Evolutionary conservation across 306 rosid species (phyloP).

Genomic region (Vigna reflexopilosa): DNA sequence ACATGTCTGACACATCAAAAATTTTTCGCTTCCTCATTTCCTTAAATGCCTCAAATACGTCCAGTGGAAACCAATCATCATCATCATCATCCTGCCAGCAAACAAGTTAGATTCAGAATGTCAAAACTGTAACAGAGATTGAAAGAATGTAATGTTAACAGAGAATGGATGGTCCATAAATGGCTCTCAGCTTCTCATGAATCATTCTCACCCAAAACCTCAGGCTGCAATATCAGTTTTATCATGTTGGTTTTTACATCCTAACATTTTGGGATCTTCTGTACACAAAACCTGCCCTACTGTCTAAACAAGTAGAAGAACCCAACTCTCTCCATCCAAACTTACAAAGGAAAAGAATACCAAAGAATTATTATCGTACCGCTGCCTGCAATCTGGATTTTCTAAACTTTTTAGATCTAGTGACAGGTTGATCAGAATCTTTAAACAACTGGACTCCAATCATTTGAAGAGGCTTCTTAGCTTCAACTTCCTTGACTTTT

Average conservation of each 20-base stretch:
- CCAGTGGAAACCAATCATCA: conserved; percentile 95
- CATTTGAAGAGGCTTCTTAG: conserved; percentile 93
- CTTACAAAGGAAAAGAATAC: conserved; percentile 10
- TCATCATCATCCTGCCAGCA: conserved; percentile 78
- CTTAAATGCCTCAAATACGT: conserved; percentile 85
- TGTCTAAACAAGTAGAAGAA: conserved; percentile 33
- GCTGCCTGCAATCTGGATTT: conserved; percentile 57
- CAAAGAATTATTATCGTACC: conserved; percentile 56
- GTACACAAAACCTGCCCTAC: neutral
- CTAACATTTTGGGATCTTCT: conserved; percentile 35
- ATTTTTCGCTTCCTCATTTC: conserved; percentile 83
- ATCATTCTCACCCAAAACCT: conserved; percentile 32
- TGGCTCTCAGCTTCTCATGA: conserved; percentile 32
- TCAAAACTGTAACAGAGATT: conserved; percentile 26
- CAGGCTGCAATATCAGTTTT: conserved; percentile 14
- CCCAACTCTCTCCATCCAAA: conserved; percentile 10
- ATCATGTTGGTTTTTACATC: neutral
- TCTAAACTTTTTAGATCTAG: conserved; percentile 72
- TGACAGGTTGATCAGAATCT: conserved; percentile 69
- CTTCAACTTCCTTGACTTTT: conserved; percentile 80
- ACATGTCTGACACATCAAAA: conserved; percentile 94
- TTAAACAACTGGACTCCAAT: conserved; percentile 91
- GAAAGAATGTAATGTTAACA: conserved; percentile 28
- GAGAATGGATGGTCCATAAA: conserved; percentile 31
- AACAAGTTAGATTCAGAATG: conserved; percentile 35